Conservation (phyloP, 2,329 filamentous ascomycete genomes). For the Pseudofabraea citricarpa region DNA sequence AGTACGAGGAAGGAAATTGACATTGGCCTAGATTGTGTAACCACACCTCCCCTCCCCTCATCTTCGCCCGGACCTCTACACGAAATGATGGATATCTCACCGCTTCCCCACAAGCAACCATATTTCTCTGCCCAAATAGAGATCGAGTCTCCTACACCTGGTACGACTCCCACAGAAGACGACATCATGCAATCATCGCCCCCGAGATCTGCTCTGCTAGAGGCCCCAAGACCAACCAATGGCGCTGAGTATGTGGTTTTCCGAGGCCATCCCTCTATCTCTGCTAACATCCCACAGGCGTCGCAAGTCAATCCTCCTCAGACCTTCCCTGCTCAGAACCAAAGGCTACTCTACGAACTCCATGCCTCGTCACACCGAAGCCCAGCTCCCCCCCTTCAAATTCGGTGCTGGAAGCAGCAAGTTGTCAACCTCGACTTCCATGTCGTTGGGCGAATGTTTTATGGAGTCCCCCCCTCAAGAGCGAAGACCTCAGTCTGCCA, state of each 20-base stretch:
- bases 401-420: conserved; percentile 57
- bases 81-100: conserved; percentile 91
- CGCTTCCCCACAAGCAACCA: conserved; percentile 79
- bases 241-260: conserved; percentile 46
- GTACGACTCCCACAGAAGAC: conserved; percentile 33
- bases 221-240: conserved; percentile 41
- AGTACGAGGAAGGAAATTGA: conserved; percentile 30
- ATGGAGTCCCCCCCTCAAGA: conserved; percentile 71
- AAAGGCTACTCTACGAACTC: conserved; percentile 71
- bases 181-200: conserved; percentile 55
- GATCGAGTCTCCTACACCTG: conserved; percentile 68
- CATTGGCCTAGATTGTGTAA: conserved; percentile 60
- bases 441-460: conserved; percentile 77
- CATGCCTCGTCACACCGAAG: conserved; percentile 57
- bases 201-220: conserved; percentile 41
- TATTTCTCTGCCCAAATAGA: conserved; percentile 58
- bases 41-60: conserved; percentile 77
- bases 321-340: conserved; percentile 69
- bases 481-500: conserved; percentile 54
- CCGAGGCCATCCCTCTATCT: conserved; percentile 12
- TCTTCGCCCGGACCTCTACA: conserved; percentile 71
- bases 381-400: conserved; percentile 66
- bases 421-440: conserved; percentile 47
- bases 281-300: conserved; percentile 41
- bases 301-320: conserved; percentile 62